Conservation (phyloP, 148 eudicot species). For the Agrostemma githago region DNA sequence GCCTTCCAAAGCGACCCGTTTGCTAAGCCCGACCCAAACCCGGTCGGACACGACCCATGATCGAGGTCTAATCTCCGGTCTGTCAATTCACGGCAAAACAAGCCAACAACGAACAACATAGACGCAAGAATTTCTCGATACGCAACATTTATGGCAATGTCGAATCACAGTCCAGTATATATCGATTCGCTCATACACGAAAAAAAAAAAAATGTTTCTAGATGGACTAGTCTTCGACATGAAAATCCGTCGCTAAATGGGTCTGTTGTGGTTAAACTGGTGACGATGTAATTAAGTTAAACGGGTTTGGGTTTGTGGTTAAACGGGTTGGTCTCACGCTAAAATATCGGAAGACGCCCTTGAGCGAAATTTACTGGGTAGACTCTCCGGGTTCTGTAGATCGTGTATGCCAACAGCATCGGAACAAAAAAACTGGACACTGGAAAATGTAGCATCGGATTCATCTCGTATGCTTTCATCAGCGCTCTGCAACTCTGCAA, state of each 20-base stretch:
- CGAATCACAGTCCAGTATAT: background rate
- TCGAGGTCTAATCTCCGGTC: too few relatives aligned
- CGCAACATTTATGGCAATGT: background rate
- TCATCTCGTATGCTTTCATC: slow-evolving; percentile 78
- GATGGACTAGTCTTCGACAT: background rate
- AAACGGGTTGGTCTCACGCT: background rate
- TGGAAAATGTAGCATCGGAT: slow-evolving; percentile 71
- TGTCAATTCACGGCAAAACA: too few relatives aligned
- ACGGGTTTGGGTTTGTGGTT: too few relatives aligned
- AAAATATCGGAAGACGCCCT: background rate
- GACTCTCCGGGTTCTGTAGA: slow-evolving; percentile 46
- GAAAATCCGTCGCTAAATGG: background rate
- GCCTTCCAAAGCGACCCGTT: too few relatives aligned
- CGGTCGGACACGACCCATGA: too few relatives aligned
- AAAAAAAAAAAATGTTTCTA: background rate
- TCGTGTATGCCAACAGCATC: slow-evolving; percentile 52
- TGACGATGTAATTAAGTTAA: too few relatives aligned
- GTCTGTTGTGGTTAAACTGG: too few relatives aligned
- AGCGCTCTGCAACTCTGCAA: slow-evolving; percentile 67
- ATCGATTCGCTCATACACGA: background rate
- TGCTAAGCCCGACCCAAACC: too few relatives aligned
- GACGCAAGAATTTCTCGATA: too few relatives aligned
- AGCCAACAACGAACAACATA: too few relatives aligned
- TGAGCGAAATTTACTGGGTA: slow-evolving; percentile 7
- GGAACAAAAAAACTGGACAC: slow-evolving; percentile 58